Percentiles rank a stretch among this genome's conserved stretches.
Conservation (phyloP, 2,329 filamentous ascomycete species). For the Gaeumannomyces sp. region DNA sequence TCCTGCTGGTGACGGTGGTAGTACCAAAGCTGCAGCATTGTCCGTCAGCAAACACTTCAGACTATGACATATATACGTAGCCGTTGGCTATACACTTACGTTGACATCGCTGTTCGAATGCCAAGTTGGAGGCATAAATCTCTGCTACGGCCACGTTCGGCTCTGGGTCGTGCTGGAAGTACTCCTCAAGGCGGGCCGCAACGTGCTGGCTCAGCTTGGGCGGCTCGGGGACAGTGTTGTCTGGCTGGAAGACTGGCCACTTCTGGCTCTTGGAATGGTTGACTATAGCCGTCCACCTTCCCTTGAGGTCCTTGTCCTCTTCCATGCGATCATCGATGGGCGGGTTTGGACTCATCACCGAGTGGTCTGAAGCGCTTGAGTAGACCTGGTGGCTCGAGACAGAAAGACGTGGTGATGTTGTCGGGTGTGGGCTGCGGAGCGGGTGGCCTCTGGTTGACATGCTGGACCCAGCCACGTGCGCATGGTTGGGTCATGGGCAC, state of each 20-base stretch:
- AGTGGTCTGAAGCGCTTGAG: background rate
- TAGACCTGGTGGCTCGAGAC: slow-evolving; percentile 2
- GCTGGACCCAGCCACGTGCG: too few relatives aligned
- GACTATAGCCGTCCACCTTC: slow-evolving; percentile 32
- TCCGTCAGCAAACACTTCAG: background rate
- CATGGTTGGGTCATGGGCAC: too few relatives aligned
- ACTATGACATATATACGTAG: background rate
- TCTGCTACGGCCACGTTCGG: slow-evolving; percentile 45
- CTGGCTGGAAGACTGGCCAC: slow-evolving; percentile 30
- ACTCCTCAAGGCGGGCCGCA: slow-evolving; percentile 45
- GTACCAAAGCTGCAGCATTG: slow-evolving; percentile 35
- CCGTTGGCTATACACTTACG: slow-evolving; percentile 23
- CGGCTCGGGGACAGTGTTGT: slow-evolving; percentile 32
- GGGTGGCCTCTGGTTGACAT: too few relatives aligned
- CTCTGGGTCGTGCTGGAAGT: slow-evolving; percentile 40
- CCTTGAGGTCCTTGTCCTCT: slow-evolving; percentile 20
- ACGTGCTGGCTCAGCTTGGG: slow-evolving; percentile 43
- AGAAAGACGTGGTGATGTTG: too few relatives aligned
- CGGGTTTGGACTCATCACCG: slow-evolving; percentile 12
- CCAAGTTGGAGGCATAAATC: slow-evolving; percentile 48
- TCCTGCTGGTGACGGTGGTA: slow-evolving; percentile 46
- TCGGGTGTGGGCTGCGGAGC: too few relatives aligned
- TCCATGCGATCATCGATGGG: slow-evolving; percentile 6
- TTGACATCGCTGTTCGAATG: slow-evolving; percentile 45
- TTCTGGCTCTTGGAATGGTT: slow-evolving; percentile 38